Conservation (phyloP, 352 stramenopile genomes). For the Pythium phragmitis region DNA sequence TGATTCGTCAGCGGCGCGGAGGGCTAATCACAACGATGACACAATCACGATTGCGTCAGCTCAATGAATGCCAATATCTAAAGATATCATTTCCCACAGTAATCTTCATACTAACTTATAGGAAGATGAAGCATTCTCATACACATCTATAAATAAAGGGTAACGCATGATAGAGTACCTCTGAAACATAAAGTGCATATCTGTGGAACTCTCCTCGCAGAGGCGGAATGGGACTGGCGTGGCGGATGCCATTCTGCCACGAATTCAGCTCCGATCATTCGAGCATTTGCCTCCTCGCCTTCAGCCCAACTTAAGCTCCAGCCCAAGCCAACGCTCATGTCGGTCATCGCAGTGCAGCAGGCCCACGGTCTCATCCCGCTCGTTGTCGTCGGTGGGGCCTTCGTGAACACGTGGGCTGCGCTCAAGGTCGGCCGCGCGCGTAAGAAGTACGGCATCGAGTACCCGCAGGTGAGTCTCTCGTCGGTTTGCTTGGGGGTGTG, state of each 20-base stretch:
- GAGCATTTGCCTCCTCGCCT: not conserved
- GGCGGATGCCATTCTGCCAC: not conserved
- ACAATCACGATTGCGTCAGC: conserved; percentile 6
- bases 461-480: conserved; percentile 33
- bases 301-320: not conserved
- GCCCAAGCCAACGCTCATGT: conserved; percentile 21
- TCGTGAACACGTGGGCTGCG: conserved; percentile 59
- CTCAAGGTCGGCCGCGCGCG: conserved; percentile 57
- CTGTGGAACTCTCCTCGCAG: not conserved
- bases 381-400: conserved; percentile 46
- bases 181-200: too few relatives aligned
- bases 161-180: too few relatives aligned
- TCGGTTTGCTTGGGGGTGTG: not conserved
- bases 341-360: conserved; percentile 53
- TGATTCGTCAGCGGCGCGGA: not conserved
- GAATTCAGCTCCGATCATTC: conserved; percentile 3
- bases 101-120: not conserved
- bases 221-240: not conserved
- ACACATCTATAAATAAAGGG: too few relatives aligned
- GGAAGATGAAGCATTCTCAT: not conserved
- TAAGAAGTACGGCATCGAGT: conserved; percentile 64
- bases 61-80: not conserved
- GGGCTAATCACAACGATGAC: not conserved
- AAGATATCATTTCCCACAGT: not conserved
- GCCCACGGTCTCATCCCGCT: conserved; percentile 64